A percentile compares a stretch with the other conserved stretches of the same genome.
phyloP scores from a whole-genome alignment of 257 asterid species.

The Cruciata laevipes region DNA sequence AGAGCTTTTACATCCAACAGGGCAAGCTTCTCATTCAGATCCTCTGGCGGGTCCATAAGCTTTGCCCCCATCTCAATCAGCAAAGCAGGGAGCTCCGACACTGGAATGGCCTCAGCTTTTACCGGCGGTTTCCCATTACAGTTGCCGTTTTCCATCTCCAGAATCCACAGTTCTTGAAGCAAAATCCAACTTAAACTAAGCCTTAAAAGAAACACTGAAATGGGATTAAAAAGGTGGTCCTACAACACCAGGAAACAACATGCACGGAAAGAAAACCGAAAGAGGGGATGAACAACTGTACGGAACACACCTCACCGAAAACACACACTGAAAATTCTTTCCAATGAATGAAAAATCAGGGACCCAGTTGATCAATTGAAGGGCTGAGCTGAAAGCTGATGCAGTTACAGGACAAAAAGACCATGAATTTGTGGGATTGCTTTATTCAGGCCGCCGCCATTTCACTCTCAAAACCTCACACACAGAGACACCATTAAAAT shows the following conservation, averaged over 20 bases:
- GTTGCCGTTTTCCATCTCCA: background rate
- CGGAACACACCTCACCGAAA: background rate
- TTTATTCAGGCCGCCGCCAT: background rate
- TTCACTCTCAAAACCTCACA: background rate
- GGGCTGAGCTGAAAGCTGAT: background rate
- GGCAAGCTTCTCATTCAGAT: background rate
- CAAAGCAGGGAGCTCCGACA: background rate
- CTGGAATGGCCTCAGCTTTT: background rate
- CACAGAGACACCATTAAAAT: background rate
- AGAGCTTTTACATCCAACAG: background rate
- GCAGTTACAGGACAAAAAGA: background rate
- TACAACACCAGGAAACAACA: background rate
- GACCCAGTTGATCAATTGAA: background rate
- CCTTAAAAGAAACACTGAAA: background rate
- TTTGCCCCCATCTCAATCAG: conserved; percentile 1
- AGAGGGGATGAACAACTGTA: background rate
- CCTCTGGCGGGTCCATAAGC: background rate
- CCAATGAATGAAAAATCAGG: background rate
- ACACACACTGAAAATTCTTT: background rate
- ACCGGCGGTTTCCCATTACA: background rate
- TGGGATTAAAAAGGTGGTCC: background rate
- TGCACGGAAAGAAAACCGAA: background rate
- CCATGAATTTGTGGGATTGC: background rate
- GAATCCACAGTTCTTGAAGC: background rate
- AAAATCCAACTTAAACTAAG: background rate